Conservation (phyloP, 768 basidiomycete genomes). For the Podaxis mareebaensis region DNA sequence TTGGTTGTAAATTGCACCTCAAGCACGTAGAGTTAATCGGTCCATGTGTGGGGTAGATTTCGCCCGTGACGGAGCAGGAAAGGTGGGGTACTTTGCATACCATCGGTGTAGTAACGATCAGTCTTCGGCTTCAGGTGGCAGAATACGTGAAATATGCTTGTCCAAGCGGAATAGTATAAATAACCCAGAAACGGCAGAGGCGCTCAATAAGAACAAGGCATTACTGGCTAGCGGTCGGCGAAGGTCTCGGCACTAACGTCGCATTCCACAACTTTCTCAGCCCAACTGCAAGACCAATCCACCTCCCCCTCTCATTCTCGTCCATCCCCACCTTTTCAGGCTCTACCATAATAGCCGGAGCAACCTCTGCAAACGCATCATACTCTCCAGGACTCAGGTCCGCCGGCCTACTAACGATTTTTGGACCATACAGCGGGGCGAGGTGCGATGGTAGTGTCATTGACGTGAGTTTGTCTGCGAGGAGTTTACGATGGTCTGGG, state of each 20-base stretch:
- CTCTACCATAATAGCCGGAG: conserved; percentile 2
- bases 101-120: no score
- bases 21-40: no score
- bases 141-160: no score
- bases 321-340: conserved; percentile 8
- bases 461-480: conserved; percentile 3
- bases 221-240: neutral
- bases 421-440: conserved; percentile 7
- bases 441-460: conserved; percentile 1
- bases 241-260: neutral
- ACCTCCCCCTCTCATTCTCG: conserved; percentile 11
- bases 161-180: no score
- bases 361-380: conserved; percentile 11
- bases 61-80: no score
- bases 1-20: neutral
- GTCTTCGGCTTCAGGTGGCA: no score
- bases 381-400: conserved; percentile 13
- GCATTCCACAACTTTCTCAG: conserved; percentile 14
- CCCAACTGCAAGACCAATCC: conserved; percentile 11
- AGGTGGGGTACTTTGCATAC: no score
- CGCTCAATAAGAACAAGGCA: no score
- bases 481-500: conserved; percentile 6
- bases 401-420: conserved; percentile 1
- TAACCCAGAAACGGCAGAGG: no score
- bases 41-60: no score